phyloP scores from a whole-genome alignment of 2,329 filamentous ascomycete species.

The Aspergillus novoparasiticus region DNA sequence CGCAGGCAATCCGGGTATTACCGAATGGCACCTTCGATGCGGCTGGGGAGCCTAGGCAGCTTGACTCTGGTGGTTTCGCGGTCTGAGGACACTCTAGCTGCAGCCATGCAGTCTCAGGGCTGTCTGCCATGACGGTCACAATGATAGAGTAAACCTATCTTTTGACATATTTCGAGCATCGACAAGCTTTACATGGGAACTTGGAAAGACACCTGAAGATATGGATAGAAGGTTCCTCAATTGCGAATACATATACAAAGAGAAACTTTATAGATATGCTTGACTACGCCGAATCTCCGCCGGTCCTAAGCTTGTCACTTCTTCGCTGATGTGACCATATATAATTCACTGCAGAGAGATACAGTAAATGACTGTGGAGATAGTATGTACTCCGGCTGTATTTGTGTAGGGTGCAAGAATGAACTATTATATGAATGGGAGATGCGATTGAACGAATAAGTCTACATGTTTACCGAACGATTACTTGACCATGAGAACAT shows the following conservation, averaged over 20 bases:
- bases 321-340: neutral
- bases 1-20: conserved; percentile 68
- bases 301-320: neutral
- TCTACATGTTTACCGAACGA: neutral
- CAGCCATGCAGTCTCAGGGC: neutral
- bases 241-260: neutral
- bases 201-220: neutral
- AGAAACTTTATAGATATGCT: neutral
- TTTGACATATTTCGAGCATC: neutral
- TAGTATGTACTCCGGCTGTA: neutral
- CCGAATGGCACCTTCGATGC: conserved; percentile 74
- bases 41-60: conserved; percentile 73
- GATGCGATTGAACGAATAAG: neutral
- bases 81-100: conserved; percentile 37
- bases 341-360: neutral
- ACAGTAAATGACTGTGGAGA: neutral
- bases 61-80: conserved; percentile 67
- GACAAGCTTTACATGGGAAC: neutral
- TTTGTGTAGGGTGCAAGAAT: neutral
- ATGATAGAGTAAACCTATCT: neutral
- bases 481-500: neutral
- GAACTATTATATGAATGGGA: no score
- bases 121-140: neutral
- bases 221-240: neutral
- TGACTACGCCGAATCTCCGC: neutral